phyloP scores from a whole-genome alignment of 441 rosid species.

The Jatropha multifida region DNA sequence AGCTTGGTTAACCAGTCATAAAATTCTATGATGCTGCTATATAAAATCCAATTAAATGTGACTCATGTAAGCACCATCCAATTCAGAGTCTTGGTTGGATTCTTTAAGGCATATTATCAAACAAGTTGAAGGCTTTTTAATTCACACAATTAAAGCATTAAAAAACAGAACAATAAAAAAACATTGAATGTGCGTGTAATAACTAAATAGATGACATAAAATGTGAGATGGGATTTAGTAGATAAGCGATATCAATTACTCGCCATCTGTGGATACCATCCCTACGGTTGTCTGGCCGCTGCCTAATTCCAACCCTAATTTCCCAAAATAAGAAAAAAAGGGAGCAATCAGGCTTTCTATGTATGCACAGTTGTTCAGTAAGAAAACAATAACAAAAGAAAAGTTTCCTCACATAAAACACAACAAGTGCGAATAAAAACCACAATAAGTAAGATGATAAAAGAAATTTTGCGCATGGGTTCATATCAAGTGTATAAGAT shows the following conservation, averaged over 20 bases:
- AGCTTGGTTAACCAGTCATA: too few species aligned
- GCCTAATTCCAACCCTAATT: constrained; percentile 24
- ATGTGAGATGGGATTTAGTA: constrained; percentile 58
- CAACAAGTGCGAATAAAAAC: constrained; percentile 26
- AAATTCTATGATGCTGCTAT: too few species aligned
- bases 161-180: neutral
- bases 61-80: too few species aligned
- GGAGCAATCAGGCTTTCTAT: constrained; percentile 32
- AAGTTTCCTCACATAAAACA: constrained; percentile 23
- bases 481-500: constrained; percentile 61
- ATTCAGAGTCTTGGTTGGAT: neutral
- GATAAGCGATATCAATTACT: constrained; percentile 35
- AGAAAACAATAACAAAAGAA: constrained; percentile 21
- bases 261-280: constrained; percentile 57
- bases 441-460: neutral
- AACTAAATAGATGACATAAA: neutral
- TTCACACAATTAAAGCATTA: neutral
- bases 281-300: constrained; percentile 72
- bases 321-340: constrained; percentile 5
- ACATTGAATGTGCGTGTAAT: neutral
- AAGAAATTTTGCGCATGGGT: constrained; percentile 21
- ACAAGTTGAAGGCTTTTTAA: neutral
- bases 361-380: constrained; percentile 38
- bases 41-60: too few species aligned
- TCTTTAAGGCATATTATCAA: constrained; percentile 6